These are phyloP conservation scores for Candida succiphila DNA, from an alignment of 805 yeast genomes.

Conservation along the genomic window DNA sequence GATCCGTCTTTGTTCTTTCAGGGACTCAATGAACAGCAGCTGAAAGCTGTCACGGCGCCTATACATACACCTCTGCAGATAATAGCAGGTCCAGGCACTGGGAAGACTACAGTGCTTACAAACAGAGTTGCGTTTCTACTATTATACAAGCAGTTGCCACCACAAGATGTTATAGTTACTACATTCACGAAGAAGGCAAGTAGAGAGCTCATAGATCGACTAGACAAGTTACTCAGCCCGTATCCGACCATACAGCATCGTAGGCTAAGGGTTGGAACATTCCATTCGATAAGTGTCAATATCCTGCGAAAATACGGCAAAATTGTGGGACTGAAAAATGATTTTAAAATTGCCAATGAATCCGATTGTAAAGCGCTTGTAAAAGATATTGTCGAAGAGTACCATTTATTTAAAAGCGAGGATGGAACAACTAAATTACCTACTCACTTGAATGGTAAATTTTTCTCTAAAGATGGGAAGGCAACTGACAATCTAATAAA, in stretches of 20 bases:
- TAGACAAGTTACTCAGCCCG: conserved; percentile 26
- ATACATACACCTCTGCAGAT: conserved; percentile 32
- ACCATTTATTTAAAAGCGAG: conserved; percentile 4
- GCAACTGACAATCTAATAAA: conserved; percentile 28
- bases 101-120: conserved; percentile 77
- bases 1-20: too few species aligned
- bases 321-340: conserved; percentile 29
- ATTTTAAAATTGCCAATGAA: conserved; percentile 53
- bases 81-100: conserved; percentile 56
- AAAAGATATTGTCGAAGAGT: conserved; percentile 18
- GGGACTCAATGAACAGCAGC: conserved; percentile 30
- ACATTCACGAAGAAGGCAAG: conserved; percentile 95
- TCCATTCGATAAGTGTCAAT: conserved; percentile 72
- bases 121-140: conserved; percentile 70
- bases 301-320: conserved; percentile 48
- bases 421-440: background rate
- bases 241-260: conserved; percentile 23
- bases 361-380: conserved; percentile 43
- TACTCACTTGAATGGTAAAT: conserved; percentile 3
- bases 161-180: conserved; percentile 66
- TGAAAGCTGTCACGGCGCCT: conserved; percentile 32
- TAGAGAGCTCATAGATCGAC: conserved; percentile 65
- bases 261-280: conserved; percentile 70
- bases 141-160: conserved; percentile 37
- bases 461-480: too few species aligned